Conservation (phyloP, 2,329 filamentous ascomycete genomes). For the Exserohilum rostratum region DNA sequence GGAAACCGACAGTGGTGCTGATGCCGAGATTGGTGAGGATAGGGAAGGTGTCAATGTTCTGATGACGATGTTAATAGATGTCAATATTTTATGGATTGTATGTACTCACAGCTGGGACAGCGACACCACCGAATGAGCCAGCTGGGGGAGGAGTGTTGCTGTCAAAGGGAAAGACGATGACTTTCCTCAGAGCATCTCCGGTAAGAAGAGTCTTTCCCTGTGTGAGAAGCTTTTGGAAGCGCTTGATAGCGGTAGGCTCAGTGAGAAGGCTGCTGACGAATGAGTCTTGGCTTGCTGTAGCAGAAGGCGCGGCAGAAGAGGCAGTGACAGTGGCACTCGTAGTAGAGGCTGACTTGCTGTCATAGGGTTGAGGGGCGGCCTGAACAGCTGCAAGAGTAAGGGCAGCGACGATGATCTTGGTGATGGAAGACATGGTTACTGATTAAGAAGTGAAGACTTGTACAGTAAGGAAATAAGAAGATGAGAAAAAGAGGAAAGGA, state of each 20-base stretch:
- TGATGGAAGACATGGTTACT: conserved; percentile 45
- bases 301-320: conserved; percentile 8
- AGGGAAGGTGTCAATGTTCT: conserved; percentile 50
- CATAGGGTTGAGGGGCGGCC: conserved; percentile 35
- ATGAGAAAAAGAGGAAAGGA: conserved; percentile 23
- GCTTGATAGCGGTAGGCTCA: conserved; percentile 47
- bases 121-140: conserved; percentile 61
- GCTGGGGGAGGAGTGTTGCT: conserved; percentile 47
- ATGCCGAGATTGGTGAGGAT: conserved; percentile 49
- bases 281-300: conserved; percentile 25
- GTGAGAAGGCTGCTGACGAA: conserved; percentile 41
- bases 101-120: conserved; percentile 32
- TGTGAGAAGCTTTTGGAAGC: conserved; percentile 47
- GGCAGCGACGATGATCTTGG: conserved; percentile 42
- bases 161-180: conserved; percentile 69
- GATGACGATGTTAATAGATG: background rate
- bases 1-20: conserved; percentile 48
- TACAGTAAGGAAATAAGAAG: conserved; percentile 25
- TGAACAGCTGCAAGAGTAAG: conserved; percentile 41
- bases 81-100: background rate
- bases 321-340: conserved; percentile 1
- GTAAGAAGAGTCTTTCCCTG: conserved; percentile 38
- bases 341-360: conserved; percentile 2
- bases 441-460: conserved; percentile 25
- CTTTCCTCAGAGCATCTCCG: conserved; percentile 36